These are phyloP conservation scores for Alternaria sp. DNA, from an alignment of 2,329 filamentous ascomycete species.

Conservation along the genomic window DNA sequence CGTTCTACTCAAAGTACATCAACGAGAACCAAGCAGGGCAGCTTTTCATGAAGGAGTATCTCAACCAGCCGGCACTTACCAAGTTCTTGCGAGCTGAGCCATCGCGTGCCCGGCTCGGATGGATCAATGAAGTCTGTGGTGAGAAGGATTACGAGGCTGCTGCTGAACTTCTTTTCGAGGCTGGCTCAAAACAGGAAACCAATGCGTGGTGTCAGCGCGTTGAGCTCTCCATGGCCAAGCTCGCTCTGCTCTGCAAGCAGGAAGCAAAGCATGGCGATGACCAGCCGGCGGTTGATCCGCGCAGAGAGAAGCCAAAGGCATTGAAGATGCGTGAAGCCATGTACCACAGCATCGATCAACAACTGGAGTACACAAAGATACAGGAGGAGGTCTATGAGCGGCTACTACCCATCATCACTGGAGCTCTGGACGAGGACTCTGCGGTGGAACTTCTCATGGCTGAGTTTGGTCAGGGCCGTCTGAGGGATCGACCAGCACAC, in stretches of 20 bases:
- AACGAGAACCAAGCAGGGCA: conserved; percentile 54
- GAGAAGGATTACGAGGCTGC: conserved; percentile 80
- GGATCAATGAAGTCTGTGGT: conserved; percentile 90
- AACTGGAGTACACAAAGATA: conserved; percentile 75
- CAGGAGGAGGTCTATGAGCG: conserved; percentile 80
- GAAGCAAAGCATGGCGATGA: conserved; percentile 56
- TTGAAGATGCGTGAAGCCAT: conserved; percentile 51
- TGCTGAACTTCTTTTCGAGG: conserved; percentile 71
- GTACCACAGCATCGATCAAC: conserved; percentile 59
- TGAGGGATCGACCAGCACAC: conserved; percentile 71
- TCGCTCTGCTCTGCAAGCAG: conserved; percentile 63
- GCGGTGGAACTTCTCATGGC: conserved; percentile 80
- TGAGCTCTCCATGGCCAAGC: conserved; percentile 86
- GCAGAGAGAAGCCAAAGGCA: conserved; percentile 42
- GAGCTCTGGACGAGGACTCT: conserved; percentile 80
- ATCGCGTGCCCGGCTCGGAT: conserved; percentile 79
- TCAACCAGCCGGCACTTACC: conserved; percentile 77
- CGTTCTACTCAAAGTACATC: conserved; percentile 82
- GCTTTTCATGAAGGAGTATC: conserved; percentile 72
- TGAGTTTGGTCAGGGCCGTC: conserved; percentile 63
- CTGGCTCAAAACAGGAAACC: conserved; percentile 75
- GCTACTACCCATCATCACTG: conserved; percentile 71
- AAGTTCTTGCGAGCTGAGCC: conserved; percentile 77
- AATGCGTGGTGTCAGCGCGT: conserved; percentile 94
- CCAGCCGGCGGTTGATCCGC: conserved; percentile 46